Evolutionary conservation across 1,284 basidiomycete species (phyloP).

Genomic region (Stereum hirsutum): DNA sequence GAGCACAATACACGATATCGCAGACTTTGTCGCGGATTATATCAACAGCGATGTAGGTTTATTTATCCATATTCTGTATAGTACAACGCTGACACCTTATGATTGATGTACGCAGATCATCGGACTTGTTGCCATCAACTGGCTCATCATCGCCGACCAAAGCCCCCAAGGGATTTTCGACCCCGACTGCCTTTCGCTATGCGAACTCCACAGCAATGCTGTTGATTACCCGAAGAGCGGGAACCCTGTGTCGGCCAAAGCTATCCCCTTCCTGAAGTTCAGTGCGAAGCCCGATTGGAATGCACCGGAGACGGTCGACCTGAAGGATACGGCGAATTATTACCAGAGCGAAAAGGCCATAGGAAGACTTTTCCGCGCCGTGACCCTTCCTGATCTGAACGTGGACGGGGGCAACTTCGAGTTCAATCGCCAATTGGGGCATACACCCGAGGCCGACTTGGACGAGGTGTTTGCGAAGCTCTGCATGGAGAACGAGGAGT

Average conservation of each 20-base stretch:
- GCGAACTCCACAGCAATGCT: constrained; percentile 59
- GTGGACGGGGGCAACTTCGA: too few relatives aligned
- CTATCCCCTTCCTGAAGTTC: constrained; percentile 37
- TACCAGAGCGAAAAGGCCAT: constrained; percentile 46
- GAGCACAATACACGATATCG: constrained; percentile 63
- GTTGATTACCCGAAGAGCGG: constrained; percentile 60
- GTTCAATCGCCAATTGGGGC: constrained; percentile 12
- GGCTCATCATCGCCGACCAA: constrained; percentile 58
- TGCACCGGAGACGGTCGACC: constrained; percentile 45
- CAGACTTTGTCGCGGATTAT: constrained; percentile 66
- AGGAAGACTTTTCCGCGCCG: constrained; percentile 45
- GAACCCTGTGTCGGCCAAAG: constrained; percentile 35
- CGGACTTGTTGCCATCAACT: constrained; percentile 50
- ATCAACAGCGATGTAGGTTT: constrained; percentile 51
- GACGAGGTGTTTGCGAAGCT: constrained; percentile 19
- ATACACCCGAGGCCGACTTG: constrained; percentile 8
- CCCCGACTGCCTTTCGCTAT: constrained; percentile 49
- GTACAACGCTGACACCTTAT: not conserved
- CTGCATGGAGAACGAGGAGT: constrained; percentile 9
- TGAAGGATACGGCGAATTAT: constrained; percentile 23
- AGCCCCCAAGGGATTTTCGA: constrained; percentile 45
- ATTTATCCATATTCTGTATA: not conserved
- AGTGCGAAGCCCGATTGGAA: constrained; percentile 48
- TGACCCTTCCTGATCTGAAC: constrained; percentile 38
- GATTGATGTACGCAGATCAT: constrained; percentile 34